Evolutionary conservation across 2,329 filamentous ascomycete species (phyloP).

Genomic region (Beauveria bassiana): DNA sequence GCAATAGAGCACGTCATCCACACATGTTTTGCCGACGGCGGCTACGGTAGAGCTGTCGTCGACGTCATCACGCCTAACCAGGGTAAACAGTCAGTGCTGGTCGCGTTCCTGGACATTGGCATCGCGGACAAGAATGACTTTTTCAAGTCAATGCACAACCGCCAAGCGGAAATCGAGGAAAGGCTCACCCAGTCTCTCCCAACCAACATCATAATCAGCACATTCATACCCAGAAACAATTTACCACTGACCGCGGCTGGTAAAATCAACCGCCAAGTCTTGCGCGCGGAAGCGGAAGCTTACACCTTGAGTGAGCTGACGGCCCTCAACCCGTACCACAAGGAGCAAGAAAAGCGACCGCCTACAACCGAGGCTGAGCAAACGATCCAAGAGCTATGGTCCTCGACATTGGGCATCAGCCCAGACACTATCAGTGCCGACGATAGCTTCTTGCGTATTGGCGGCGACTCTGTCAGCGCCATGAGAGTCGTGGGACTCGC

Average conservation of each 20-base stretch:
- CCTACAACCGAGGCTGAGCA: background rate
- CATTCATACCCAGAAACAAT: background rate
- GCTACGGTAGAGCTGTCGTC: background rate
- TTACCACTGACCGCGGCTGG: conserved; percentile 1
- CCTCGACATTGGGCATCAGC: background rate
- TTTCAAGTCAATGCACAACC: background rate
- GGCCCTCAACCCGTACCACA: background rate
- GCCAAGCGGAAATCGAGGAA: background rate
- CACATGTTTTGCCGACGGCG: background rate
- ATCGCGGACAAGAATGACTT: background rate
- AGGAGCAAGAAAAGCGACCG: background rate
- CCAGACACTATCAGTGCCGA: conserved; percentile 13
- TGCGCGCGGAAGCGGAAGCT: background rate
- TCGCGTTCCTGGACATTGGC: background rate
- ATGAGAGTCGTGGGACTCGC: conserved; percentile 41
- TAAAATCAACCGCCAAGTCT: background rate
- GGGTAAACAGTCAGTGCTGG: background rate
- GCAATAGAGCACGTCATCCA: conserved; percentile 15
- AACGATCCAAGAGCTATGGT: background rate
- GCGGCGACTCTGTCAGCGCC: conserved; percentile 37
- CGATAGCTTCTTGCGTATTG: conserved; percentile 3
- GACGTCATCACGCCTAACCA: background rate
- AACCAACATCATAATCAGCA: conserved; percentile 1
- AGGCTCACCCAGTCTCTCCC: background rate
- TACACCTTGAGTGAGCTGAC: background rate